Conservation (phyloP, 2,329 filamentous ascomycete genomes). For the Aspergillus piperis region DNA sequence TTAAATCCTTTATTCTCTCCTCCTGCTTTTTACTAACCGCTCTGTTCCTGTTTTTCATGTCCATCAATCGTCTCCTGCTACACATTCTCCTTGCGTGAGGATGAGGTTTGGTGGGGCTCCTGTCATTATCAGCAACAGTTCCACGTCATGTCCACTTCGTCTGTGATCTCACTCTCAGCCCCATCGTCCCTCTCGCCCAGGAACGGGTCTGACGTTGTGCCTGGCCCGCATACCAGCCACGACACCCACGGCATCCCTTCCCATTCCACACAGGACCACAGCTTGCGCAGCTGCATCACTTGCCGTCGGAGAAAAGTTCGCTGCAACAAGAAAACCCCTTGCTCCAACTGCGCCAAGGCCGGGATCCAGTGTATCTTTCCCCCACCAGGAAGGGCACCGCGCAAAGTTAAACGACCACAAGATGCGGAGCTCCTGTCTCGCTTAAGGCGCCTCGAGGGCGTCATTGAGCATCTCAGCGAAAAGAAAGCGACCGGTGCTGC, state of each 20-base stretch:
- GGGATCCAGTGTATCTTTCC: slow-evolving; percentile 65
- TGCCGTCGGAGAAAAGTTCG: slow-evolving; percentile 52
- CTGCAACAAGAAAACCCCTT: slow-evolving; percentile 51
- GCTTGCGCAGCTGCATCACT: slow-evolving; percentile 49
- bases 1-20: neutral
- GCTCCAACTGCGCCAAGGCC: slow-evolving; percentile 50
- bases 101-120: slow-evolving; percentile 16
- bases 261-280: slow-evolving; percentile 22
- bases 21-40: too few relatives aligned
- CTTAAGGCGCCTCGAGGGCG: slow-evolving; percentile 60
- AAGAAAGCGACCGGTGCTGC: slow-evolving; percentile 34
- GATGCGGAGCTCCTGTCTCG: slow-evolving; percentile 63
- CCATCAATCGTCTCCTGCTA: neutral
- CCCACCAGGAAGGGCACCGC: slow-evolving; percentile 60
- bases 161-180: slow-evolving; percentile 4
- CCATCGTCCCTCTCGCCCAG: slow-evolving; percentile 6
- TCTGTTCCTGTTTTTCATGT: too few relatives aligned
- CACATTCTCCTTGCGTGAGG: neutral
- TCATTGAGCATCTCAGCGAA: slow-evolving; percentile 61
- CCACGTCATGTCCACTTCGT: slow-evolving; percentile 19
- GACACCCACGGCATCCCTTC: slow-evolving; percentile 2
- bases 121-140: slow-evolving; percentile 2
- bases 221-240: slow-evolving; percentile 2
- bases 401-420: slow-evolving; percentile 58
- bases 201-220: slow-evolving; percentile 8